Conservation (phyloP, 768 basidiomycete genomes). For the Leucocoprinus birnbaumii region DNA sequence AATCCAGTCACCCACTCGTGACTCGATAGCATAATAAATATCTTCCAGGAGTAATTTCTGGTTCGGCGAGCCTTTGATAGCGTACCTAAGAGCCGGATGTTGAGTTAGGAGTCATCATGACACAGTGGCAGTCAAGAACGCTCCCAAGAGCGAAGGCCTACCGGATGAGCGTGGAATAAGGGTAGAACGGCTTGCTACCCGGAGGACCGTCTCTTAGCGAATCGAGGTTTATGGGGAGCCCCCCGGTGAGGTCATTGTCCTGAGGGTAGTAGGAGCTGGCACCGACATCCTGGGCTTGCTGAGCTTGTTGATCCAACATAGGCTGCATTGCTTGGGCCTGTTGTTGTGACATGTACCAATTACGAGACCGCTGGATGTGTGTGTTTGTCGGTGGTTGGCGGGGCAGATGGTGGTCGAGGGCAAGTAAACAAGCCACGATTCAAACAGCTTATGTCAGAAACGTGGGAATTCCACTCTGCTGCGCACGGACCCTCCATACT, state of each 20-base stretch:
- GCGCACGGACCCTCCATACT: conserved; percentile 54
- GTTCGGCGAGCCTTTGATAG: conserved; percentile 88
- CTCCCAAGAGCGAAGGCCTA: conserved; percentile 33
- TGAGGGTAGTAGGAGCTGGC: conserved; percentile 71
- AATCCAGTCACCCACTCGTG: conserved; percentile 54
- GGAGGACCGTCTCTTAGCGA: conserved; percentile 85
- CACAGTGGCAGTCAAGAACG: background rate
- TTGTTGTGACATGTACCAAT: conserved; percentile 49
- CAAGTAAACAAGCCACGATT: conserved; percentile 43
- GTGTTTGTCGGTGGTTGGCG: conserved; percentile 34
- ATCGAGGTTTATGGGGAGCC: conserved; percentile 83
- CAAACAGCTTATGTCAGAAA: conserved; percentile 49
- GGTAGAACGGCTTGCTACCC: conserved; percentile 88
- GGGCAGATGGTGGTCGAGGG: conserved; percentile 44
- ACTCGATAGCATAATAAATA: conserved; percentile 91
- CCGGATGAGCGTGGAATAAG: conserved; percentile 89
- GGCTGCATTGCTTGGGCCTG: conserved; percentile 55
- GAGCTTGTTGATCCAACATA: conserved; percentile 53
- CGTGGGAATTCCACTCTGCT: conserved; percentile 51
- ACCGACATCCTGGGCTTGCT: conserved; percentile 40
- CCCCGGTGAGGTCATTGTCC: conserved; percentile 78
- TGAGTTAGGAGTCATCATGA: conserved; percentile 11
- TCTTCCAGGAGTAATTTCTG: conserved; percentile 84
- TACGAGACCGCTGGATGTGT: conserved; percentile 27
- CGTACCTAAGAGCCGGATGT: conserved; percentile 53